Base-by-base conservation (phyloP, 352 stramenopile genomes). In the Pelagophyceae sp. region DNA sequence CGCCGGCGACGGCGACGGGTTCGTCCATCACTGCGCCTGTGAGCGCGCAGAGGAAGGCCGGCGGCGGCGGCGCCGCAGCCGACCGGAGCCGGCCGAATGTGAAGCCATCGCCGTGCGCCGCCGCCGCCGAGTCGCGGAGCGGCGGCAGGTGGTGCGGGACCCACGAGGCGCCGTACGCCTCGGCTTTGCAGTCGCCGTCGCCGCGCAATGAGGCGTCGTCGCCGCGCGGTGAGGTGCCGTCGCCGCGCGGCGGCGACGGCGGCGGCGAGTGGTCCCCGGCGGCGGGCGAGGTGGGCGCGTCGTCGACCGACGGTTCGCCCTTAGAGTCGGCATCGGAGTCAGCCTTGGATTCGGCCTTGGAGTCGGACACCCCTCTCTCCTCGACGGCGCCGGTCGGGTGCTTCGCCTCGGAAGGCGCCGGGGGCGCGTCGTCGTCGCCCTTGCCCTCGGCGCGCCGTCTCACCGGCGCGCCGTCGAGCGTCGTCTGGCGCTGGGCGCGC, bases 21-120 rank as follows among this genome's bases (percentile, higher is more conserved):
- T 71, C 61, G 61, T 71, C 61, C 61, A 71, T 71, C 3, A 71
- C n/a, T 6, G 31, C 61, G 15, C 33, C 33, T 6, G 61, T 71
- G 29, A 71, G 33, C 3, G 61, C 61, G 33, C 61, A 71, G 61
- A 71, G 61, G 61, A 40, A 35, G 23, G 5, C 58, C 15, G 37
- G 15, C n/a, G 61, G n/a, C 54, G 54, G 54, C 54, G 54, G 54
- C 54, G 54, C 11, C 15, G 20, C 11, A 2, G 20, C 29, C 61
- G 61, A 35, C 11, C 61, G 61, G 61, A 17, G 27, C 61, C 15
- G 3, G 61, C 61, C 38, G 37, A 6, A n/a, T n/a, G n/a, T n/a
- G n/a, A 31, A 1, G 33, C 3, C 29, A 19, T 17, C 37, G 54
- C n/a, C 61, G 6, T 19, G 29, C 29, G 23, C 23, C 23, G 58